Conservation (phyloP, 2,329 filamentous ascomycete genomes). For the Ophiostoma novo-ulmi region DNA sequence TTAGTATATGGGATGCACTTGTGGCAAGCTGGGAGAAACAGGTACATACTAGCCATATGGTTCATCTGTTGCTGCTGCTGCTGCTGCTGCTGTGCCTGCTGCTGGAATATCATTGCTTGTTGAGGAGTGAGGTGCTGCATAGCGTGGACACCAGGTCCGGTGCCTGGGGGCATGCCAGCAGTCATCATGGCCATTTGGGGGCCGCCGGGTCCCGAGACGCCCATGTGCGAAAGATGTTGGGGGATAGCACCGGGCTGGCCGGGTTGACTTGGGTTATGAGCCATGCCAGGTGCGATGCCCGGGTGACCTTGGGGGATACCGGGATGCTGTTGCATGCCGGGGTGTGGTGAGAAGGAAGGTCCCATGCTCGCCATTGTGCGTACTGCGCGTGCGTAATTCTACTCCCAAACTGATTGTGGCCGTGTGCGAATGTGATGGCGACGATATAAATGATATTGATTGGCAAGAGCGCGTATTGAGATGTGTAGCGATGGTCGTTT, state of each 20-base stretch:
- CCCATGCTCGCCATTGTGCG: constrained; percentile 67
- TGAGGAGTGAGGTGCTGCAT: constrained; percentile 66
- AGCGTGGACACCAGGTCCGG: constrained; percentile 60
- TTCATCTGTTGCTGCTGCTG: constrained; percentile 46
- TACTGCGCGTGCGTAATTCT: constrained; percentile 16
- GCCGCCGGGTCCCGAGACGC: constrained; percentile 65
- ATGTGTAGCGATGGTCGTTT: constrained; percentile 11
- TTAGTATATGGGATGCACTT: not conserved
- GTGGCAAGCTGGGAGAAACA: constrained; percentile 10
- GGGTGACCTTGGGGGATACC: constrained; percentile 62
- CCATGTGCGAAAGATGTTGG: constrained; percentile 65
- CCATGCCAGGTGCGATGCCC: constrained; percentile 54
- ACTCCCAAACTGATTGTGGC: not conserved
- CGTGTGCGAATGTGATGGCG: not conserved
- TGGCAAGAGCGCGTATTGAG: not conserved
- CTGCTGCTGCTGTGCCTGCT: constrained; percentile 31
- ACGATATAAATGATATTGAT: not conserved
- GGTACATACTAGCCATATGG: constrained; percentile 35
- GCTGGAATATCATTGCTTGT: constrained; percentile 53
- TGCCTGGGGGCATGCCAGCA: constrained; percentile 64
- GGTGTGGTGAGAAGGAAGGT: constrained; percentile 61
- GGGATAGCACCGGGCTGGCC: constrained; percentile 60
- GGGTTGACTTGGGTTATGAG: constrained; percentile 64
- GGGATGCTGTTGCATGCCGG: constrained; percentile 65
- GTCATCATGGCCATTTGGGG: constrained; percentile 70